Conservation (phyloP, 1,284 basidiomycete genomes). For the Malassezia slooffiae region DNA sequence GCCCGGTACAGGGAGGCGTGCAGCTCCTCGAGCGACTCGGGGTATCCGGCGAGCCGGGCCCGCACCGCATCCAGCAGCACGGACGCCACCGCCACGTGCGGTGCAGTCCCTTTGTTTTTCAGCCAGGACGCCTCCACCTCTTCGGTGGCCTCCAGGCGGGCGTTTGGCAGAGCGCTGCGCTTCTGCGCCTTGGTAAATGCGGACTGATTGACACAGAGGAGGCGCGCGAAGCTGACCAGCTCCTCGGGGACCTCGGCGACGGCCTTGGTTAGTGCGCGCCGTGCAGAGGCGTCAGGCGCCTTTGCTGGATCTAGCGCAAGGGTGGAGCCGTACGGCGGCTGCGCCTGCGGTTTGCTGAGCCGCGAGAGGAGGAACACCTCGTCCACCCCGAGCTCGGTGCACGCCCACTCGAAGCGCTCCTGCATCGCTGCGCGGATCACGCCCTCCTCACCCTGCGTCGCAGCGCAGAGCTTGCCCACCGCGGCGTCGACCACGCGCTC, state of each 20-base stretch:
- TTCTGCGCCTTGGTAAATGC: constrained; percentile 59
- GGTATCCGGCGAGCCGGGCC: constrained; percentile 3
- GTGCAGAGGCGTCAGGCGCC: constrained; percentile 11
- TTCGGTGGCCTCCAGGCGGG: constrained; percentile 53
- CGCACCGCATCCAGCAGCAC: constrained; percentile 4
- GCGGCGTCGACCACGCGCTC: constrained; percentile 58
- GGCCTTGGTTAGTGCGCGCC: constrained; percentile 36
- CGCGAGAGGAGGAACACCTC: constrained; percentile 35
- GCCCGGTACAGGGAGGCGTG: background rate
- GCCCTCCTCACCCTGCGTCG: background rate
- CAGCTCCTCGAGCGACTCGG: constrained; percentile 1
- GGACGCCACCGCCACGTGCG: constrained; percentile 2
- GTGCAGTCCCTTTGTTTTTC: too few species aligned
- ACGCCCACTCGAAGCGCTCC: constrained; percentile 30
- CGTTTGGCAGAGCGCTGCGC: constrained; percentile 70
- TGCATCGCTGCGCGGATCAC: constrained; percentile 15
- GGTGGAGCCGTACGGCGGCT: constrained; percentile 20
- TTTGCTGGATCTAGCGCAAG: constrained; percentile 7
- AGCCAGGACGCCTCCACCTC: constrained; percentile 16
- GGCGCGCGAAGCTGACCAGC: constrained; percentile 60
- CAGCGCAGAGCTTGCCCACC: background rate
- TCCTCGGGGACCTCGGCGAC: constrained; percentile 56
- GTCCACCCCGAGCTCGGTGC: constrained; percentile 31
- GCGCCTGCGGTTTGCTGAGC: constrained; percentile 24
- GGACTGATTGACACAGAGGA: constrained; percentile 55